Percentiles rank a stretch among this genome's conserved stretches.
Evolutionary conservation across 805 yeast genomes (phyloP).

Genomic region (Komagataella pastoris): DNA sequence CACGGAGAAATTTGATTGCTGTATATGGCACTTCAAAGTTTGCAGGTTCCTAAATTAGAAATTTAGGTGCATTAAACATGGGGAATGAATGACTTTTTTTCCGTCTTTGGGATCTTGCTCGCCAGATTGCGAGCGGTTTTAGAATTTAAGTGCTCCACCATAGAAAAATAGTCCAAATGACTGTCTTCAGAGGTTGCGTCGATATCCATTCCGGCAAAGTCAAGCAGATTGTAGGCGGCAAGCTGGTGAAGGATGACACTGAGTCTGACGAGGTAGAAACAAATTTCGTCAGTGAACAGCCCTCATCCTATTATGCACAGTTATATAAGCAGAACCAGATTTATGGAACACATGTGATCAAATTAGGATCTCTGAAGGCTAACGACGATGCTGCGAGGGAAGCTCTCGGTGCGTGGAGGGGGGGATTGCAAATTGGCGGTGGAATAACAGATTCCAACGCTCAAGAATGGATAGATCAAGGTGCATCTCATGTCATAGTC

Average conservation of each 20-base stretch:
- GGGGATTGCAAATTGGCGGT: conserved; percentile 77
- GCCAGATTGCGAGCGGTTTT: not conserved
- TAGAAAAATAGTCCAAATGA: conserved; percentile 32
- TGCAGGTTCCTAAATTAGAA: not conserved
- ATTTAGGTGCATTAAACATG: not conserved
- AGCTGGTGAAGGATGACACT: conserved; percentile 45
- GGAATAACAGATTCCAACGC: conserved; percentile 77
- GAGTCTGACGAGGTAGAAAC: conserved; percentile 29
- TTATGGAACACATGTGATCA: conserved; percentile 82
- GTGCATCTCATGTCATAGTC: conserved; percentile 82
- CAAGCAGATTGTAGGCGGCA: conserved; percentile 94
- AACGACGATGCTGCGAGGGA: conserved; percentile 75
- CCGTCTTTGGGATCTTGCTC: not conserved
- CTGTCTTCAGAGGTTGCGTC: conserved; percentile 85
- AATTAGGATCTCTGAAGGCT: conserved; percentile 61
- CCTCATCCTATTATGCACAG: conserved; percentile 63
- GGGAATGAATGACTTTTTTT: not conserved
- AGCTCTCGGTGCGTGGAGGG: conserved; percentile 69
- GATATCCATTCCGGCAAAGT: conserved; percentile 93
- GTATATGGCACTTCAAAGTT: not conserved
- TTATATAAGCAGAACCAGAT: conserved; percentile 50
- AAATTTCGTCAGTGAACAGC: conserved; percentile 66
- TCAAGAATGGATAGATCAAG: conserved; percentile 54
- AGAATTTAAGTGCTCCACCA: not conserved
- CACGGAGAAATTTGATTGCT: not conserved